Percentiles rank a stretch among this genome's conserved stretches.
phyloP scores from a whole-genome alignment of 495 filamentous ascomycete genomes.

The Bathelium albidoporum region DNA sequence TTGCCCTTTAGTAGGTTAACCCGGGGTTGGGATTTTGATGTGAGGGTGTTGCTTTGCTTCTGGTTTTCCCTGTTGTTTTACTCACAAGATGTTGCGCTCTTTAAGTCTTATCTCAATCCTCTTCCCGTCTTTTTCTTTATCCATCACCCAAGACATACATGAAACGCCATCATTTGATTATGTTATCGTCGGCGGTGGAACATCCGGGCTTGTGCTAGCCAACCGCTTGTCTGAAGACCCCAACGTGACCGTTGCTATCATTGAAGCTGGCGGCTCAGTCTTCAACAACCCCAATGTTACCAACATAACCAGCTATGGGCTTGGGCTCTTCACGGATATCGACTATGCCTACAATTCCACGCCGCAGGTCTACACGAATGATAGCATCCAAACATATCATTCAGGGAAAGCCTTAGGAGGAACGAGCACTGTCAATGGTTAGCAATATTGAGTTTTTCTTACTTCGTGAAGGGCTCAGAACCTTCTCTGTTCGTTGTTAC shows the following conservation, averaged over 20 bases:
- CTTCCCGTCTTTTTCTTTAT: neutral
- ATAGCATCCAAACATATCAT: neutral
- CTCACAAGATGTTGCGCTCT: neutral
- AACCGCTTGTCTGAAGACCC: constrained; percentile 18
- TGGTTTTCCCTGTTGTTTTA: no score
- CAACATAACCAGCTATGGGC: neutral
- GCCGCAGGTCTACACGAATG: neutral
- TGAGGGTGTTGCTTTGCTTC: no score
- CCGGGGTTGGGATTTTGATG: no score
- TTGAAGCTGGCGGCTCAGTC: constrained; percentile 14
- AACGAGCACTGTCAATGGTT: constrained; percentile 1
- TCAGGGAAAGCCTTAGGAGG: constrained; percentile 6
- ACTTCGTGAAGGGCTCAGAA: neutral
- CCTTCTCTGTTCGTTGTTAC: neutral
- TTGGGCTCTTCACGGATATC: neutral
- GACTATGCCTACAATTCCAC: neutral
- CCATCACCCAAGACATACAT: neutral
- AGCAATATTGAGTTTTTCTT: neutral
- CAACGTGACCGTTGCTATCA: constrained; percentile 14
- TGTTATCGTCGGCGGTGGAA: constrained; percentile 22
- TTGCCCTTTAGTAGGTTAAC: neutral
- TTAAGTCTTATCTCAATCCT: neutral
- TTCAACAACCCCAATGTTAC: neutral
- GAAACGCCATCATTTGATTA: constrained; percentile 10
- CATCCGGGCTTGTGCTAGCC: constrained; percentile 16